Evolutionary conservation across 2,329 filamentous ascomycete genomes (phyloP).

Genomic region (Alternaria tenuissima): DNA sequence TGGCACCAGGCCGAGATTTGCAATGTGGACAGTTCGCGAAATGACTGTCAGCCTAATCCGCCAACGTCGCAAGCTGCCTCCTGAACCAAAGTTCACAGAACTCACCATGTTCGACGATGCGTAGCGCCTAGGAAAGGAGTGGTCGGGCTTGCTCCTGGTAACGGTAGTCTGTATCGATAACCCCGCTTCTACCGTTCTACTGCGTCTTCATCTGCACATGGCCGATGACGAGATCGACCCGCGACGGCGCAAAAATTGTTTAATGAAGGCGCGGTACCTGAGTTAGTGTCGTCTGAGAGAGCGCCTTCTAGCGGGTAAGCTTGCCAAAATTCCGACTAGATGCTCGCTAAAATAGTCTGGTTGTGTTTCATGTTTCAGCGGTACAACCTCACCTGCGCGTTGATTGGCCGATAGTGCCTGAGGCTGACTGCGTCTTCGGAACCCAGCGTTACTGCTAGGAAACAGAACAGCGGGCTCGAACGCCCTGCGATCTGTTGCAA

Average conservation of each 20-base stretch:
- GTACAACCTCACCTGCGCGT: constrained; percentile 9
- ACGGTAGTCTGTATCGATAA: constrained; percentile 8
- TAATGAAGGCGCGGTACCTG: constrained; percentile 44
- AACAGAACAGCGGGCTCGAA: constrained; percentile 27
- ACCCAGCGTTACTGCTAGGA: constrained; percentile 25
- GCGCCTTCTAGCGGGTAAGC: constrained; percentile 38
- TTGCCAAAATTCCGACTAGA: constrained; percentile 24
- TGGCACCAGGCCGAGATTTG: constrained; percentile 24
- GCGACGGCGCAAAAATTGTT: constrained; percentile 14
- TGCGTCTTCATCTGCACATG: constrained; percentile 13
- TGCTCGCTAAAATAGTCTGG: constrained; percentile 30
- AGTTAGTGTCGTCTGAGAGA: constrained; percentile 37
- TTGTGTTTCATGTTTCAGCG: constrained; percentile 44
- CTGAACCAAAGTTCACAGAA: constrained; percentile 12
- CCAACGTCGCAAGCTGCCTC: constrained; percentile 11
- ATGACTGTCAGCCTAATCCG: constrained; percentile 21
- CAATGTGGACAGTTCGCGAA: constrained; percentile 18
- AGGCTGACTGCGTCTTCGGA: constrained; percentile 34
- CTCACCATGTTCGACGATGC: constrained; percentile 4
- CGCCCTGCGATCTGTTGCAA: constrained; percentile 33
- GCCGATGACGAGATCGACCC: constrained; percentile 10
- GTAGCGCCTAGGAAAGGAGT: constrained; percentile 9
- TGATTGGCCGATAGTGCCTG: constrained; percentile 38
- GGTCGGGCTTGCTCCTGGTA: constrained; percentile 4
- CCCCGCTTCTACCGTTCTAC: constrained; percentile 20